A percentile compares a stretch with the other conserved stretches of the same genome.
These are phyloP conservation scores for Quaeritorhiza haematococci DNA, from an alignment of 371 early-diverging fungal species.

Conservation along the genomic window DNA sequence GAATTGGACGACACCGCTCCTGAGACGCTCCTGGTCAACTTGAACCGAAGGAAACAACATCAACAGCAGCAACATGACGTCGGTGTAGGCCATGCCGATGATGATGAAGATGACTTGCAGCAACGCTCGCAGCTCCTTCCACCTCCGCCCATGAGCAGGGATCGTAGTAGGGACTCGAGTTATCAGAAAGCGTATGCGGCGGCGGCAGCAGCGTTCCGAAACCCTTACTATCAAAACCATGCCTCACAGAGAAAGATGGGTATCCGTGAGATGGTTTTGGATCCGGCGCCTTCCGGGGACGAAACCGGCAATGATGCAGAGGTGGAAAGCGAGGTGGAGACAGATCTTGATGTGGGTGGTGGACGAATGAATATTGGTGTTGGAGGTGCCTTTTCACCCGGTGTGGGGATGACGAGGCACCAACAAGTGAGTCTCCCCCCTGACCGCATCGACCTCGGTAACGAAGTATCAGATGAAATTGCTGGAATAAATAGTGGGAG, in stretches of 20 bases:
- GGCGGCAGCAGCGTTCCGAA: constrained; percentile 7
- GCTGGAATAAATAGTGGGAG: no score
- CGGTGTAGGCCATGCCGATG: no score
- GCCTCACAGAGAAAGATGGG: constrained; percentile 22
- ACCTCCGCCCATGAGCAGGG: no score
- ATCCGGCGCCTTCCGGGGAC: constrained; percentile 19
- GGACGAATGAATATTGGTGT: neutral
- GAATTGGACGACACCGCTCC: constrained; percentile 60
- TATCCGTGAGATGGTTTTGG: constrained; percentile 34
- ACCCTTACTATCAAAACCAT: no score
- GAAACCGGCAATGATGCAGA: constrained; percentile 37
- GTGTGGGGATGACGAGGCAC: no score
- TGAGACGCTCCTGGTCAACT: constrained; percentile 62
- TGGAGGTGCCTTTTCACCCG: no score
- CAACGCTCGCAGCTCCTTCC: no score
- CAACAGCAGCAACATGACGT: neutral
- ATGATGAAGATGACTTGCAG: no score
- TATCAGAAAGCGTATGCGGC: constrained; percentile 15
- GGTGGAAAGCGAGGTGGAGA: constrained; percentile 22
- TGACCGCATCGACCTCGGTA: no score
- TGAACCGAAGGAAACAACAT: constrained; percentile 40
- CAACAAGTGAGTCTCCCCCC: no score
- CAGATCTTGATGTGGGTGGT: constrained; percentile 1
- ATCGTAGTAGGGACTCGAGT: no score
- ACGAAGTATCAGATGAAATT: no score